Evolutionary conservation across 176 grass and related monocot species (phyloP).

Genomic region (Microstegium vimineum): DNA sequence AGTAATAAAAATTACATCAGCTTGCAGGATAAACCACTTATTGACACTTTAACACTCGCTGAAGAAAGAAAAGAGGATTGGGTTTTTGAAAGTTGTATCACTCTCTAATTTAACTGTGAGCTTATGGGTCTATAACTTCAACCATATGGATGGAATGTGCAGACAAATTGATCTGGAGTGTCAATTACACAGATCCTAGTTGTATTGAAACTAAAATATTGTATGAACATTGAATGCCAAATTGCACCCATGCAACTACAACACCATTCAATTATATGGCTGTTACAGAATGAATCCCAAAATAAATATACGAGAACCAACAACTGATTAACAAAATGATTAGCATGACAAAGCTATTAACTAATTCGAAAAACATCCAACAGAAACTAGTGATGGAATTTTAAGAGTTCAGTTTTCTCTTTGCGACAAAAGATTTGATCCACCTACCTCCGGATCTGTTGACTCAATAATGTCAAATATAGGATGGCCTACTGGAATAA

Average conservation of each 20-base stretch:
- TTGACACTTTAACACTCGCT: background rate
- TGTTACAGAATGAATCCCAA: background rate
- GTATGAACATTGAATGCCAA: background rate
- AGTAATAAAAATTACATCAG: constrained; percentile 18
- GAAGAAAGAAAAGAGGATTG: background rate
- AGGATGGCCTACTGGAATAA: constrained; percentile 80
- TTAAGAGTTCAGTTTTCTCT: background rate
- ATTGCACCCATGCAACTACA: background rate
- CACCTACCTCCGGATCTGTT: constrained; percentile 89
- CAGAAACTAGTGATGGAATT: background rate
- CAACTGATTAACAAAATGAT: background rate
- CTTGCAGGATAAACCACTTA: constrained; percentile 1
- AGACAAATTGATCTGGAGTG: background rate
- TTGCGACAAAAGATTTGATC: background rate
- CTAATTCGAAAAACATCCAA: background rate
- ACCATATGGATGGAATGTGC: background rate
- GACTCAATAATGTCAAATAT: constrained; percentile 95
- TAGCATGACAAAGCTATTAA: background rate
- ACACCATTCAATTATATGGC: background rate
- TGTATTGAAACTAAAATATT: background rate
- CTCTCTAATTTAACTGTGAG: background rate
- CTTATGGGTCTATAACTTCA: background rate
- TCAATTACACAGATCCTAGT: background rate
- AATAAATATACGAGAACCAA: background rate
- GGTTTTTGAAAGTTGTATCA: background rate